Conservation (phyloP, 345 rosid species). For the Moricandia arvensis region DNA sequence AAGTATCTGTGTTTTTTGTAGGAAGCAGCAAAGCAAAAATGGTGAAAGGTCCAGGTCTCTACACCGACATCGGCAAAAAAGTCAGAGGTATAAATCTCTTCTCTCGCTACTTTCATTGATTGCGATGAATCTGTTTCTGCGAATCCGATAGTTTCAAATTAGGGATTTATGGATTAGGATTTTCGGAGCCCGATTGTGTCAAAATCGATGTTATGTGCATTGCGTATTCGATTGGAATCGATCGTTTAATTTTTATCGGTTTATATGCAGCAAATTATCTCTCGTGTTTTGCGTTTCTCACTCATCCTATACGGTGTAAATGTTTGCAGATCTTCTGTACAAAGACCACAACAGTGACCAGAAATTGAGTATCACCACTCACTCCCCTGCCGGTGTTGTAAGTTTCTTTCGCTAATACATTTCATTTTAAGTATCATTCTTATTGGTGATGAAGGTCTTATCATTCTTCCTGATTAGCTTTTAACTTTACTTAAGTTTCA, state of each 20-base stretch:
- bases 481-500: too few relatives aligned
- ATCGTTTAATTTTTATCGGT: not conserved
- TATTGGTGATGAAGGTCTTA: not conserved
- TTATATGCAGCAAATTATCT: too few relatives aligned
- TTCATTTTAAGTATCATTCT: not conserved
- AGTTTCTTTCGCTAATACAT: slow-evolving; percentile 26
- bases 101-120: not conserved
- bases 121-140: not conserved
- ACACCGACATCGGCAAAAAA: slow-evolving; percentile 89
- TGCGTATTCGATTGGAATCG: not conserved
- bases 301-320: too few relatives aligned
- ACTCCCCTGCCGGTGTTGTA: slow-evolving; percentile 73
- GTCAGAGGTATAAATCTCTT: slow-evolving; percentile 61
- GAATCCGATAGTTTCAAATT: not conserved
- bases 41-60: slow-evolving; percentile 97
- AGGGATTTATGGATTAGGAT: not conserved
- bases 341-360: slow-evolving; percentile 90
- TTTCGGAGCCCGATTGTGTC: not conserved
- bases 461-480: too few relatives aligned
- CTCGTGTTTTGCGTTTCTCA: too few relatives aligned
- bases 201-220: not conserved
- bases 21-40: slow-evolving; percentile 15
- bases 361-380: slow-evolving; percentile 81
- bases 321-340: slow-evolving; percentile 69
- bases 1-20: not conserved